These are phyloP conservation scores for Kwoniella newhampshirensis DNA, from an alignment of 768 basidiomycete species.

Conservation along the genomic window DNA sequence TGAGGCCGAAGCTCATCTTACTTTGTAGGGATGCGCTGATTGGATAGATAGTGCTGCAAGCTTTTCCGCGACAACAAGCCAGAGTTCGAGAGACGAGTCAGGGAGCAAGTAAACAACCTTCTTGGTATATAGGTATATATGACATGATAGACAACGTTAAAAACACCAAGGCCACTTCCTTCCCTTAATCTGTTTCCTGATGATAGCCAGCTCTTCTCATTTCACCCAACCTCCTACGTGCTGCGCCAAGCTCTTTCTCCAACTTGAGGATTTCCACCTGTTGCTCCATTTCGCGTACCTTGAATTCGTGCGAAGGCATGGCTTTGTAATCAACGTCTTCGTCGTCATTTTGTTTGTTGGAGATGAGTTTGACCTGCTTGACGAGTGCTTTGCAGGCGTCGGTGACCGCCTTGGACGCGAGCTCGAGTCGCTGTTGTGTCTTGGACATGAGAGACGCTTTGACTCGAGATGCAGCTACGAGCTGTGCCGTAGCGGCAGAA, in stretches of 20 bases:
- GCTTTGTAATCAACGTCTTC: conserved; percentile 81
- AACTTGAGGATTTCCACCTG: conserved; percentile 96
- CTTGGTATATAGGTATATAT: conserved; percentile 59
- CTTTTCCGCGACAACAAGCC: conserved; percentile 83
- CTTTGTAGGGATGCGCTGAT: neutral
- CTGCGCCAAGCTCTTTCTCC: conserved; percentile 86
- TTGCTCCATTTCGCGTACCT: conserved; percentile 97
- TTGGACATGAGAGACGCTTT: conserved; percentile 98
- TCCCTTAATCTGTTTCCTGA: conserved; percentile 39
- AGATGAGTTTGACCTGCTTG: conserved; percentile 90
- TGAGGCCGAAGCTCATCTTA: conserved; percentile 17
- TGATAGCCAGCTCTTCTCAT: conserved; percentile 53
- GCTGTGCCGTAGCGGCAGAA: conserved; percentile 92
- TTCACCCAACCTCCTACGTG: conserved; percentile 51
- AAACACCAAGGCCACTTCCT: conserved; percentile 9
- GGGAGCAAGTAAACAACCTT: conserved; percentile 78
- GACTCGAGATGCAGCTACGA: conserved; percentile 96
- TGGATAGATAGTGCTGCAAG: conserved; percentile 75
- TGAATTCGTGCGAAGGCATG: conserved; percentile 94
- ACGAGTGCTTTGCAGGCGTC: conserved; percentile 97
- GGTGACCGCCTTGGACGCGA: conserved; percentile 95
- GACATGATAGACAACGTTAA: conserved; percentile 9
- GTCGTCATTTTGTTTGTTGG: conserved; percentile 76
- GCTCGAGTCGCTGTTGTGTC: conserved; percentile 92
- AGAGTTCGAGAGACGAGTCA: conserved; percentile 85